These are phyloP conservation scores for Leccinum incarnatum DNA, from an alignment of 768 basidiomycete genomes.

Conservation along the genomic window DNA sequence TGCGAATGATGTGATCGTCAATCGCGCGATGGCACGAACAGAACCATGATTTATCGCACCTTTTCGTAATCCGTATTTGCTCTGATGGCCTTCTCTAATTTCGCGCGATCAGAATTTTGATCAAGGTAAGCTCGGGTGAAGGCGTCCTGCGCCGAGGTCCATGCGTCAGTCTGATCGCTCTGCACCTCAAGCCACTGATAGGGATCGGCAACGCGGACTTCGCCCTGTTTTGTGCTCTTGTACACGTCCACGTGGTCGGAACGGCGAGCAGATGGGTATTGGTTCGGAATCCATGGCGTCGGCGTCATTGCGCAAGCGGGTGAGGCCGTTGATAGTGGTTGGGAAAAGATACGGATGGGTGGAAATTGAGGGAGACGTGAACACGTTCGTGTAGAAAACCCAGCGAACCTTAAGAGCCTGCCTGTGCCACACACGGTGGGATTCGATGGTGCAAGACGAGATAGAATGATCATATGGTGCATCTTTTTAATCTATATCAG, in stretches of 20 bases:
- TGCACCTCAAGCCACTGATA: conserved; percentile 73
- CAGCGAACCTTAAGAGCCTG: conserved; percentile 20
- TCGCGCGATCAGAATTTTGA: conserved; percentile 56
- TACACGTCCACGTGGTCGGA: conserved; percentile 68
- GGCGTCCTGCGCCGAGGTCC: conserved; percentile 59
- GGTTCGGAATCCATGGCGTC: conserved; percentile 52
- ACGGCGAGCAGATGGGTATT: conserved; percentile 64
- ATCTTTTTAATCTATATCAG: conserved; percentile 25
- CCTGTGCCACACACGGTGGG: conserved; percentile 17
- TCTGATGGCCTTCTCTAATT: conserved; percentile 57
- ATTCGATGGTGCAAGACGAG: conserved; percentile 14
- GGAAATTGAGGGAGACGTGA: conserved; percentile 8
- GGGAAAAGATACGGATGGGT: neutral
- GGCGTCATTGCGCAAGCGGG: conserved; percentile 33
- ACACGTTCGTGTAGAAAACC: conserved; percentile 10
- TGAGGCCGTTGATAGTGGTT: conserved; percentile 6
- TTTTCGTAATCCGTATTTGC: conserved; percentile 52
- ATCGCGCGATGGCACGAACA: neutral
- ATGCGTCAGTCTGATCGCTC: conserved; percentile 59
- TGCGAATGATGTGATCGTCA: conserved; percentile 25
- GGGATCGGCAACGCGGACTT: conserved; percentile 65
- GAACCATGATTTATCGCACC: conserved; percentile 24
- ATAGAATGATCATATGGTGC: conserved; percentile 12
- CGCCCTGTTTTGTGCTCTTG: conserved; percentile 58
- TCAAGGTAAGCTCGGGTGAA: conserved; percentile 62